A percentile compares a stretch with the other conserved stretches of the same genome.
phyloP scores from a whole-genome alignment of 2,329 filamentous ascomycete genomes.

The Myriangium duriaei region DNA sequence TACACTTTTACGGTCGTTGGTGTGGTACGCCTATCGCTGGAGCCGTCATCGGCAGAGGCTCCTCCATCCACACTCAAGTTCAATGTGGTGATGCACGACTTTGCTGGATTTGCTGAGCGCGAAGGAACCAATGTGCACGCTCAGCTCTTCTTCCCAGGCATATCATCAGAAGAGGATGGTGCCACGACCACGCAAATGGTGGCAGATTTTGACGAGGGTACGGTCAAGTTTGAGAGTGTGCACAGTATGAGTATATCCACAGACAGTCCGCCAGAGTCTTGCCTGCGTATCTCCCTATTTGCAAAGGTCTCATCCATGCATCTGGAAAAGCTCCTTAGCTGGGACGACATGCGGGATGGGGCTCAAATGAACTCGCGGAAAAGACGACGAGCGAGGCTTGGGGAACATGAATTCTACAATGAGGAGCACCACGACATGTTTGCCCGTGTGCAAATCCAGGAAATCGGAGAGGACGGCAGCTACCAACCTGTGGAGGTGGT shows the following conservation, averaged over 20 bases:
- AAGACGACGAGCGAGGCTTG: slow-evolving; percentile 55
- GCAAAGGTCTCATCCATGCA: slow-evolving; percentile 87
- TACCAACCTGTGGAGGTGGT: slow-evolving; percentile 89
- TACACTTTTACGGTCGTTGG: slow-evolving; percentile 86
- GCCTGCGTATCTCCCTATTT: slow-evolving; percentile 78
- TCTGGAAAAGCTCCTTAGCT: slow-evolving; percentile 90
- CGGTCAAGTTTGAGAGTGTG: slow-evolving; percentile 90
- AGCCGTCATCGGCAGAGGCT: slow-evolving; percentile 85
- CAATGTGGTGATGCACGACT: slow-evolving; percentile 95
- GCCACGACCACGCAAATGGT: slow-evolving; percentile 95
- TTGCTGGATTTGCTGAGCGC: slow-evolving; percentile 86
- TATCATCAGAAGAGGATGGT: slow-evolving; percentile 71
- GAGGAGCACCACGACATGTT: slow-evolving; percentile 93
- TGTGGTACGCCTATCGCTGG: slow-evolving; percentile 78
- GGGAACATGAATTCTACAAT: slow-evolving; percentile 83
- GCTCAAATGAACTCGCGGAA: slow-evolving; percentile 44
- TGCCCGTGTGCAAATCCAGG: slow-evolving; percentile 73
- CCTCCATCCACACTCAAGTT: slow-evolving; percentile 91
- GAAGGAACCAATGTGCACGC: slow-evolving; percentile 94
- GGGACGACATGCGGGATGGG: slow-evolving; percentile 93
- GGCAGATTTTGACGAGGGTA: slow-evolving; percentile 80
- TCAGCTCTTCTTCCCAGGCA: slow-evolving; percentile 86
- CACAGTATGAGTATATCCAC: slow-evolving; percentile 94
- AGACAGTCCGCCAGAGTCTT: slow-evolving; percentile 59
- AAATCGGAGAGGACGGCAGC: slow-evolving; percentile 80